phyloP scores from a whole-genome alignment of 1,139 yeast genomes.

The Magnusiomyces fungicola region DNA sequence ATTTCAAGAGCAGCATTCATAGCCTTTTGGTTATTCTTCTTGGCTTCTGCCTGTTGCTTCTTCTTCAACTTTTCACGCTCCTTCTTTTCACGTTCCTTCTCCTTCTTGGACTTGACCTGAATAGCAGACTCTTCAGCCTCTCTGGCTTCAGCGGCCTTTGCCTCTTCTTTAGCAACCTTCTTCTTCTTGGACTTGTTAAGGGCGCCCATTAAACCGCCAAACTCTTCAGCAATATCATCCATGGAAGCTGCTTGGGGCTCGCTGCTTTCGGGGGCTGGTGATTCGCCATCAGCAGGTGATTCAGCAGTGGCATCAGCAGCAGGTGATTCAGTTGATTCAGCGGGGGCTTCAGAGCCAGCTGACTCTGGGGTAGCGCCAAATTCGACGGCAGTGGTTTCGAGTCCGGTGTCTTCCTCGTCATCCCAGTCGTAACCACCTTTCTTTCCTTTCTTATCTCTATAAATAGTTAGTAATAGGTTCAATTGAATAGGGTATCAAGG shows the following conservation, averaged over 20 bases:
- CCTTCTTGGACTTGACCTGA: slow-evolving; percentile 78
- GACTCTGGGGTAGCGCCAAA: slow-evolving; percentile 32
- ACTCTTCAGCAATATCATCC: slow-evolving; percentile 37
- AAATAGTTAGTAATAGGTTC: neutral
- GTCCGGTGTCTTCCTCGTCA: slow-evolving; percentile 58
- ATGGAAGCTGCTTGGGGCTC: slow-evolving; percentile 38
- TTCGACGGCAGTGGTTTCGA: slow-evolving; percentile 49
- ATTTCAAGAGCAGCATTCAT: slow-evolving; percentile 45
- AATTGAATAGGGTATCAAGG: too few relatives aligned
- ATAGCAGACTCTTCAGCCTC: slow-evolving; percentile 48
- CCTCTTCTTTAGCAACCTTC: slow-evolving; percentile 53
- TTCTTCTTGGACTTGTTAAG: slow-evolving; percentile 73
- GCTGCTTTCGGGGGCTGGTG: neutral
- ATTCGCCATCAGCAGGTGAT: slow-evolving; percentile 16
- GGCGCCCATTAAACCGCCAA: slow-evolving; percentile 65
- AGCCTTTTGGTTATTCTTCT: slow-evolving; percentile 72
- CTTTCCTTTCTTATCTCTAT: slow-evolving; percentile 39
- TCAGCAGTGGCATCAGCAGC: slow-evolving; percentile 9
- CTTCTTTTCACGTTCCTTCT: slow-evolving; percentile 94
- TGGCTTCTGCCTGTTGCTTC: slow-evolving; percentile 84
- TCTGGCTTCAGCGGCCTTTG: slow-evolving; percentile 28
- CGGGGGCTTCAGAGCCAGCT: slow-evolving; percentile 15
- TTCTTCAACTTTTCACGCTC: slow-evolving; percentile 87
- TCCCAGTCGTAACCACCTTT: slow-evolving; percentile 71
- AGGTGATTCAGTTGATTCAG: slow-evolving; percentile 12